Evolutionary conservation across 495 filamentous ascomycete species (phyloP), one percentile per base, ranked within the genome.

Genomic region (Pyrenopolyporus hunteri): DNA sequence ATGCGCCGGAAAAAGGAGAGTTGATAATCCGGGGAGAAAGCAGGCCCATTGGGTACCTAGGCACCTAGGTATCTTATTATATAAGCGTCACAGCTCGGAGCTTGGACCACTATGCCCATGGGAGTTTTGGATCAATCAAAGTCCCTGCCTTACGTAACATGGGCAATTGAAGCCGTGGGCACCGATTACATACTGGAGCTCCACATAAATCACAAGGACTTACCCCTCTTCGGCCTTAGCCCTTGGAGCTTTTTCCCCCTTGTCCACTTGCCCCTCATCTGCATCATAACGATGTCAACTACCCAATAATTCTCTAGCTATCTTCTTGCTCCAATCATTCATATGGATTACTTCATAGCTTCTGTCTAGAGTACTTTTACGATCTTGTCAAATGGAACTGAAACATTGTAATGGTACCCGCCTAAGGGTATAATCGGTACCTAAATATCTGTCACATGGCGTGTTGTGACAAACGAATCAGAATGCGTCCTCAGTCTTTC

Each of bases 251-350:
- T 19, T 19, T 10, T 35, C 28, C 16, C 26, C 37, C 37, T 19
- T 40, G 37, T 40, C 22, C 19, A n/a, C 10, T 48, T 48, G 49
- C 60, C 60, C 60, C 60, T 58, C 60, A 64, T 25, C 47, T 59
- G 11, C 61, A 64, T 64, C 61, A 64, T 64, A 50, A 23, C 7
- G 10, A 44, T 64, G 61, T 64, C 49, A 64, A 33, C 26, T 52
- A 4, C 52, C 37, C 50, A 36, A 43, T 39, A 32, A n/a, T 63
- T 57, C 48, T 36, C 39, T 45, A 44, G 51, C 23, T 39, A 29
- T 55, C 28, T 32, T 14, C 29, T 45, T 51, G 17, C 13, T 46
- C 45, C 33, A 51, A 48, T 62, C 31, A 62, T 50, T 42, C 28
- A 8, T 55, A 10, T n/a, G n/a, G n/a, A n/a, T n/a, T n/a, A n/a